Evolutionary conservation across 345 rosid species (phyloP).

Genomic region (Lumnitzera racemosa): DNA sequence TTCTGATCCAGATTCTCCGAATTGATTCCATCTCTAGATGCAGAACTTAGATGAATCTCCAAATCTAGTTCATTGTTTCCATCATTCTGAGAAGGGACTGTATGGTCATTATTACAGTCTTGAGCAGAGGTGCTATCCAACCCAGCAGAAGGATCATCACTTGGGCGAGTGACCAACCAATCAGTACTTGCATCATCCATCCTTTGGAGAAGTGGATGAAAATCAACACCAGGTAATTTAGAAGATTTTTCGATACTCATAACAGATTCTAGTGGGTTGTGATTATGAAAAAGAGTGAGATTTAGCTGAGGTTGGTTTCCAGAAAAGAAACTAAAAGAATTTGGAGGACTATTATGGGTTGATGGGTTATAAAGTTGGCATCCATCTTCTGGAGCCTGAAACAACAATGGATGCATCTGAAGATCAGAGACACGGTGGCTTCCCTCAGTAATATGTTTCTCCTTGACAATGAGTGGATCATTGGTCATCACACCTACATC

Average conservation of each 20-base stretch:
- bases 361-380: conserved; percentile 42
- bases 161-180: conserved; percentile 18
- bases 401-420: conserved; percentile 89
- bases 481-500: background rate
- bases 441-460: conserved; percentile 33
- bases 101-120: conserved; percentile 27
- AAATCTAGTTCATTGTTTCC: conserved; percentile 49
- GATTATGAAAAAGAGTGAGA: conserved; percentile 66
- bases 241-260: conserved; percentile 28
- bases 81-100: conserved; percentile 25
- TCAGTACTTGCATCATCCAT: conserved; percentile 31
- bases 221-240: conserved; percentile 45
- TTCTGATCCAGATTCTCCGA: conserved; percentile 22
- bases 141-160: conserved; percentile 20
- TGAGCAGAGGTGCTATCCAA: conserved; percentile 30
- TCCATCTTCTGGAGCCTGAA: conserved; percentile 61
- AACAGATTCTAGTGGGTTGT: conserved; percentile 39
- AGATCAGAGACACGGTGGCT: conserved; percentile 41
- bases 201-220: conserved; percentile 88
- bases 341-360: conserved; percentile 26
- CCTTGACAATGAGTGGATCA: conserved; percentile 36
- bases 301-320: conserved; percentile 73
- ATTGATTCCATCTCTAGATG: conserved; percentile 30
- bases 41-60: conserved; percentile 69
- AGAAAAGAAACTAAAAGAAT: conserved; percentile 67